Evolutionary conservation across 345 rosid genomes (phyloP), one percentile per base, ranked within the genome.

Genomic region (Stellera chamaejasme): DNA sequence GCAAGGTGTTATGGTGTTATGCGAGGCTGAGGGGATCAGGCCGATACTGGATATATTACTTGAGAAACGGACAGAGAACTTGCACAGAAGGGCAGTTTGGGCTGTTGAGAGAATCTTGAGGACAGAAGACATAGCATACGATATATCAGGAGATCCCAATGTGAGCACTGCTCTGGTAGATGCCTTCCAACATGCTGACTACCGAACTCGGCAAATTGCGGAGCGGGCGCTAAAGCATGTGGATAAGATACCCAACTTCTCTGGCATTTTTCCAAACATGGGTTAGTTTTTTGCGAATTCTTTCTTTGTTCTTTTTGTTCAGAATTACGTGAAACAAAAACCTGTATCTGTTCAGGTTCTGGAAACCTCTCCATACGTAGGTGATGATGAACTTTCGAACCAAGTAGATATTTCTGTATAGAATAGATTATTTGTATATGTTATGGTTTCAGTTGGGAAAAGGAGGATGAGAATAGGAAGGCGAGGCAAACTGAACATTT

Each of bases 171-270:
- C 94, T 9, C 93, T 89, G 39, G 89, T 93, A 12, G 94, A 93
- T 32, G 91, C 99, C 32, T 89, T 89, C 71, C 97, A 93, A 60
- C 83, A 87, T 66, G 99, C 83, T 1, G 96, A 93, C 64, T 86
- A 81, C 70, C 68, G 71, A 57, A 93, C 99, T 1, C 65, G 80
- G 32, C 99, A 93, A 79, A 77, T 84, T 13, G 99, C 97, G 2
- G 99, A 93, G 75, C 82, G 77, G 45, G 97, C 97, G 32, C 72
- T 93, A 63, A 86, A 65, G 71, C 99, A 86, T 50, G 81, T 93
- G 0, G 97, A 93, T 65, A 84, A 79, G 76, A 84, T 93, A 55
- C 97, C 99, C 13, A 86, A 89, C 69, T 93, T 93, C 67, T 89
- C 99, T 11, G 99, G 97, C 44, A 76, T 93, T 67, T 86, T 86